Percentiles rank a stretch among this genome's conserved stretches.
phyloP scores from a whole-genome alignment of 176 grass and related monocot genomes.

The Zea mays region Zm-B73-REFERENCE-NAM-5.0 NC_050102.1:102412001-102412500 shows the following conservation, averaged over 20 bases:
- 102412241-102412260: background rate
- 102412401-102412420: slow-evolving; percentile 85
- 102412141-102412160: background rate
- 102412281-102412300: slow-evolving; percentile 33
- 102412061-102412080: background rate
- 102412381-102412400: slow-evolving; percentile 90
- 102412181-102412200: slow-evolving; percentile 8
- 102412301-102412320: slow-evolving; percentile 16
- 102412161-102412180: slow-evolving; percentile 25
- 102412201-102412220: background rate
- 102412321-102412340: slow-evolving; percentile 17
- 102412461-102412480: slow-evolving; percentile 66
- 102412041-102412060: background rate
- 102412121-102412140: background rate
- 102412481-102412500: background rate
- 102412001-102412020: background rate
- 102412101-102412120: background rate
- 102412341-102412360: slow-evolving; percentile 65
- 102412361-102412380: slow-evolving; percentile 73
- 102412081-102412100: background rate
- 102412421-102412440: slow-evolving; percentile 86
- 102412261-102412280: background rate
- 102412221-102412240: slow-evolving; percentile 7
- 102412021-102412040: background rate
- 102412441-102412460: slow-evolving; percentile 76